phyloP scores from a whole-genome alignment of 2,329 filamentous ascomycete genomes.

The Gaeumannomyces tritici region DNA sequence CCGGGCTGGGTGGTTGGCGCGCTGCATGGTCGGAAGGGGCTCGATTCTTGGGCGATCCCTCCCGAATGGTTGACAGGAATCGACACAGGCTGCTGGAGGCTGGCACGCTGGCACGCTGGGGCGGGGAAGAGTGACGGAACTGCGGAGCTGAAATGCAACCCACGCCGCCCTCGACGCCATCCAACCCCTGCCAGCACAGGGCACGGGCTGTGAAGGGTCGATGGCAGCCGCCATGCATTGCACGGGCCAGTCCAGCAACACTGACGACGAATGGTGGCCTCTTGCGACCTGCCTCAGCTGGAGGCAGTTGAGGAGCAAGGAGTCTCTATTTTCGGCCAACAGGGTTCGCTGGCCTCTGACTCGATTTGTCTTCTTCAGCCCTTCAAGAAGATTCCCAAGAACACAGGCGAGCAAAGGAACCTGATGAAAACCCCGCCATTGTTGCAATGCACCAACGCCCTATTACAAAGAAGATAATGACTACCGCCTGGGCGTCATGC shows the following conservation, averaged over 20 bases:
- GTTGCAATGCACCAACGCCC: background rate
- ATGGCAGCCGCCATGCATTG: background rate
- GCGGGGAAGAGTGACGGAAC: background rate
- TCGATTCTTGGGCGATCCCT: background rate
- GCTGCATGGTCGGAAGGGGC: too few species aligned
- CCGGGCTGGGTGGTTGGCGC: background rate
- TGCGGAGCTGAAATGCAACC: background rate
- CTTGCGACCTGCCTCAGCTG: background rate
- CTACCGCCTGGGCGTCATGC: background rate
- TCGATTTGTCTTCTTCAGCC: background rate
- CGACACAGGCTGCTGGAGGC: too few species aligned
- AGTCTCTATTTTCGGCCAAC: background rate
- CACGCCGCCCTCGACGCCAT: background rate
- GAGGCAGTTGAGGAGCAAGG: background rate
- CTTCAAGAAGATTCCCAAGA: too few species aligned
- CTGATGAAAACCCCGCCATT: background rate
- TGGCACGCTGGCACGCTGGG: too few species aligned
- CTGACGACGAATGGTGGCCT: background rate
- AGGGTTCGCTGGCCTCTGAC: background rate
- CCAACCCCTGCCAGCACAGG: background rate
- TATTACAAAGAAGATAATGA: too few species aligned
- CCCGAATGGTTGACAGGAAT: background rate
- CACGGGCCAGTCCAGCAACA: background rate
- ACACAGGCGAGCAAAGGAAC: background rate
- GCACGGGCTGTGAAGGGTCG: background rate